These are phyloP conservation scores for Pichia heedii DNA, from an alignment of 805 yeast species.

Conservation along the genomic window DNA sequence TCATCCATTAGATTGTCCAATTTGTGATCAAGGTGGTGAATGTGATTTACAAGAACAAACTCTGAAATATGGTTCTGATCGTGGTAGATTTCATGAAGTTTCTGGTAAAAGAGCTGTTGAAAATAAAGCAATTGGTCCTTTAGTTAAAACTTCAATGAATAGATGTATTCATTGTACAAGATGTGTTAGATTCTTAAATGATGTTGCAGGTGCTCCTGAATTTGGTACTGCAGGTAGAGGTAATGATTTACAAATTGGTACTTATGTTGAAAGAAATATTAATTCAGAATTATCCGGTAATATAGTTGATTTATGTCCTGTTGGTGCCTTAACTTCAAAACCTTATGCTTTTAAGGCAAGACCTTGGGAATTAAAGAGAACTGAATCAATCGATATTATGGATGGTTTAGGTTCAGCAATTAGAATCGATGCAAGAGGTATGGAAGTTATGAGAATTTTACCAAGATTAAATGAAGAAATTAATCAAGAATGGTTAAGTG, in stretches of 20 bases:
- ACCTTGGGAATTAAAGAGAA: slow-evolving; percentile 88
- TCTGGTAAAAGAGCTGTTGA: slow-evolving; percentile 84
- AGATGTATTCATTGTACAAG: slow-evolving; percentile 90
- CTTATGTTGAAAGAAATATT: slow-evolving; percentile 76
- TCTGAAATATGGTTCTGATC: slow-evolving; percentile 72
- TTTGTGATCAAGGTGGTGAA: slow-evolving; percentile 92
- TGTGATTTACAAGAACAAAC: slow-evolving; percentile 89
- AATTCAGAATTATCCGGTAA: slow-evolving; percentile 82
- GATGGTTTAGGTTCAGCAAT: slow-evolving; percentile 79
- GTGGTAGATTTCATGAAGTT: slow-evolving; percentile 77
- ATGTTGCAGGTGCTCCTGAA: slow-evolving; percentile 89
- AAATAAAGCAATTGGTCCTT: slow-evolving; percentile 84
- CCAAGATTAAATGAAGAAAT: slow-evolving; percentile 82
- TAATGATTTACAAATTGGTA: slow-evolving; percentile 86
- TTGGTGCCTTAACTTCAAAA: slow-evolving; percentile 83
- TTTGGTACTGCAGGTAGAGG: slow-evolving; percentile 87
- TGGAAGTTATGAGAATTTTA: slow-evolving; percentile 77
- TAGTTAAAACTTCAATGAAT: slow-evolving; percentile 85
- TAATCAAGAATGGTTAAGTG: slow-evolving; percentile 88
- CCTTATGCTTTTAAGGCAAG: slow-evolving; percentile 90
- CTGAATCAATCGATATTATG: slow-evolving; percentile 76
- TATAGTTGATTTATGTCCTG: slow-evolving; percentile 83
- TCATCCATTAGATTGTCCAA: slow-evolving; percentile 89
- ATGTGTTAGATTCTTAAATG: slow-evolving; percentile 83
- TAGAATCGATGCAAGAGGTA: slow-evolving; percentile 80